Percentiles rank a stretch among this genome's conserved stretches.
These are phyloP conservation scores for Cryptosporidium meleagridis DNA, from an alignment of 169 alveolate genomes.

Conservation along the genomic window DNA sequence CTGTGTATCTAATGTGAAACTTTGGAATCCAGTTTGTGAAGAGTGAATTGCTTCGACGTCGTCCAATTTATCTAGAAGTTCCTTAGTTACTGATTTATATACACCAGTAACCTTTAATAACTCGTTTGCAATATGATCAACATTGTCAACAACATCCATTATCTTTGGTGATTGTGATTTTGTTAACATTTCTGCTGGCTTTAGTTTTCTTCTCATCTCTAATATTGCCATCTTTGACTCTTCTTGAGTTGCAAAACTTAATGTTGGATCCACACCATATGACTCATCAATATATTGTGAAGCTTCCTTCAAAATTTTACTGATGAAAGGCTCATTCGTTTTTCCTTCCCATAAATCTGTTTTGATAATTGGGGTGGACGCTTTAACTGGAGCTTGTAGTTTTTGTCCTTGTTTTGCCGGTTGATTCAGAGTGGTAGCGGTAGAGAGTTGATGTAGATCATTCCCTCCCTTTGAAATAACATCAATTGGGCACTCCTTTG, in stretches of 20 bases:
- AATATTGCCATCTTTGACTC: conserved; percentile 84
- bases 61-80: conserved; percentile 80
- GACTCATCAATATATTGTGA: conserved; percentile 82
- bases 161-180: conserved; percentile 82
- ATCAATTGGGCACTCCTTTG: conserved; percentile 79
- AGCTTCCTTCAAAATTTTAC: conserved; percentile 38
- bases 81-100: conserved; percentile 81
- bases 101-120: conserved; percentile 79
- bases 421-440: conserved; percentile 33
- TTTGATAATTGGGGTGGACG: not conserved
- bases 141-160: conserved; percentile 80
- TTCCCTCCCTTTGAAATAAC: conserved; percentile 24
- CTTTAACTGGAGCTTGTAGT: not conserved
- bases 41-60: conserved; percentile 83
- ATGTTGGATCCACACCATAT: conserved; percentile 88
- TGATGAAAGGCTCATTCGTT: conserved; percentile 30
- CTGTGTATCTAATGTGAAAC: conserved; percentile 82
- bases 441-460: conserved; percentile 17
- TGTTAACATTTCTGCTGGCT: conserved; percentile 86
- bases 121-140: conserved; percentile 77
- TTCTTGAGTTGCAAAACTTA: conserved; percentile 83
- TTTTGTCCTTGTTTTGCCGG: not conserved
- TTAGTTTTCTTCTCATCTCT: conserved; percentile 85
- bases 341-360: conserved; percentile 36
- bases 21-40: conserved; percentile 82